A percentile compares a stretch with the other conserved stretches of the same genome.
Evolutionary conservation across 768 basidiomycete genomes (phyloP).

Genomic region (Mycena galericulata): DNA sequence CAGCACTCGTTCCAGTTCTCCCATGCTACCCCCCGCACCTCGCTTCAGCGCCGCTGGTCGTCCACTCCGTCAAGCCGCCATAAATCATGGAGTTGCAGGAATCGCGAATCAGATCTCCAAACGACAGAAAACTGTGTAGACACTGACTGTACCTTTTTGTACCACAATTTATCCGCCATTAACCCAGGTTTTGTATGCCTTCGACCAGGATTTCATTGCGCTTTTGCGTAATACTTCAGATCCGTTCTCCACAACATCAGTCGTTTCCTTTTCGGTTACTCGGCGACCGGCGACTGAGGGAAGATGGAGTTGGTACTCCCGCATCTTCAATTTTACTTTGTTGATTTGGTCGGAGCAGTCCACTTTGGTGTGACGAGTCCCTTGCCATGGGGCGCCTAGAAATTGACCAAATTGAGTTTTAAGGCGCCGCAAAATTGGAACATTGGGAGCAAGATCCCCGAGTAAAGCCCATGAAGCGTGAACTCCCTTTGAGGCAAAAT

Average conservation of each 20-base stretch:
- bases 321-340: constrained; percentile 3
- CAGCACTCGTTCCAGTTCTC: neutral
- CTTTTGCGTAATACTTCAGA: neutral
- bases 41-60: neutral
- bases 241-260: neutral
- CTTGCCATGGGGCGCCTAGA: constrained; percentile 18
- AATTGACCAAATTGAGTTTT: constrained; percentile 22
- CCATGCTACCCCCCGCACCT: neutral
- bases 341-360: neutral
- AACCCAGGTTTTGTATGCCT: neutral
- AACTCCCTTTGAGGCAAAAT: constrained; percentile 12
- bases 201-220: neutral
- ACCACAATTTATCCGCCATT: neutral
- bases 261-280: neutral
- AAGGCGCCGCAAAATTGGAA: neutral
- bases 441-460: constrained; percentile 3
- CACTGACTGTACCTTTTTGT: no score
- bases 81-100: neutral
- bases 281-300: neutral
- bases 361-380: constrained; percentile 11
- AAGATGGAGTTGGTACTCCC: neutral
- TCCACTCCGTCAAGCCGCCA: neutral
- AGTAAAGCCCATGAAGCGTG: constrained; percentile 18
- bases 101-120: neutral
- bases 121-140: neutral